Base-by-base conservation (phyloP, 2,329 filamentous ascomycete species). In the Aspergillus brasiliensis region DNA sequence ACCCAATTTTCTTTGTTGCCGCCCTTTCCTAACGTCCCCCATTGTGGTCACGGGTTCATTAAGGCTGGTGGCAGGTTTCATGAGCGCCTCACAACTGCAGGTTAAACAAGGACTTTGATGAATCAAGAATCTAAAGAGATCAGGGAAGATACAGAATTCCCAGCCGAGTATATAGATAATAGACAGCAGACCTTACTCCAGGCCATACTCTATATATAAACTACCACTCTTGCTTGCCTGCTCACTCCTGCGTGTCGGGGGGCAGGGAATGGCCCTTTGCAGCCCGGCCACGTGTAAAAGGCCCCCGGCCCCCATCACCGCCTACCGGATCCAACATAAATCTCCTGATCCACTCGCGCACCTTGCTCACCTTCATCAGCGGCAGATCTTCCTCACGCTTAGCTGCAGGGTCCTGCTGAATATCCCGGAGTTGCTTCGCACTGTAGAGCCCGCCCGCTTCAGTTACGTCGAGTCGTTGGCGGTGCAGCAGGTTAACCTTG, bases 281-380 rank as follows among this genome's bases (percentile, higher is more conserved):
- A 46, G 52, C 38, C 40, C 19, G 37, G 17, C 52, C 40, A 55
- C 52, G 52, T 55, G 52, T 46, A 27, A 28, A 23, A 23, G 21
- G 6, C n/a, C 52, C 51, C 51, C 40, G 38, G 19, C 23, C 37
- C 6, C 11, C 23, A 8, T 55, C 65, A 71, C 68, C 71, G 65
- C 69, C 68, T 72, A 60, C 71, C 62, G 46, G n/a, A 67, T 72
- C 69, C 66, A 71, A 71, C 48, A 96, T 86, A 74, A 94, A 95
- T 38, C 81, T 80, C 59, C 87, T 74, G 8, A 91, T 85, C 92
- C 92, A 97, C 64, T 89, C 85, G 66, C 84, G 86, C 37, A 96
- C 91, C 51, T 81, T 82, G 63, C 79, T 82, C 23, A 89, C 83
- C 75, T 91, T 93, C 27, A 81, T 78, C 7, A 87, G 68, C 68